These are phyloP conservation scores for Tuber magnatum DNA, from an alignment of 495 filamentous ascomycete genomes.

Conservation along the genomic window DNA sequence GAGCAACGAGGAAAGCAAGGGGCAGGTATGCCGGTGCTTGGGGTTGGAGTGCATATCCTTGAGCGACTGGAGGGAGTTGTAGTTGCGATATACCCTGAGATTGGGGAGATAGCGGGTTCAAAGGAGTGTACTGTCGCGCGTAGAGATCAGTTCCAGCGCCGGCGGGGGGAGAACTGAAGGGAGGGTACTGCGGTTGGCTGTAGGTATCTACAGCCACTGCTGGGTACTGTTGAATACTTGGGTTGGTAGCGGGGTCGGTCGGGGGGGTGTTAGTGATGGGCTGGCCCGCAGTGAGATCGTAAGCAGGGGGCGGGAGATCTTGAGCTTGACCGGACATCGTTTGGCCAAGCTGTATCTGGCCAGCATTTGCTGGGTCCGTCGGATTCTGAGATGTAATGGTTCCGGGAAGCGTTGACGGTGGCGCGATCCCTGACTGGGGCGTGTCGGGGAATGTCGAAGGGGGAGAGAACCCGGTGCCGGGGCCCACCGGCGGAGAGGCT, in stretches of 20 bases:
- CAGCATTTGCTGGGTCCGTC: background rate
- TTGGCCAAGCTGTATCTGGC: background rate
- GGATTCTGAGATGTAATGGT: background rate
- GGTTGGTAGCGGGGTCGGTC: background rate
- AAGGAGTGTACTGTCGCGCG: background rate
- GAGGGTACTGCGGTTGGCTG: background rate
- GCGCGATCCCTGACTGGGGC: background rate
- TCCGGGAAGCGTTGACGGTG: background rate
- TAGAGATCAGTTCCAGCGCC: background rate
- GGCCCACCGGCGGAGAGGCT: background rate
- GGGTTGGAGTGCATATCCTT: background rate
- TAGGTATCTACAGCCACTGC: background rate
- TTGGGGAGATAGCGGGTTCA: background rate
- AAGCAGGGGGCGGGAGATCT: background rate
- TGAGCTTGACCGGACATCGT: background rate
- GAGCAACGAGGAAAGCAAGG: background rate
- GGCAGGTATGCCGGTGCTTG: background rate
- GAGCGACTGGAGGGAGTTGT: background rate
- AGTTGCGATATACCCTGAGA: background rate
- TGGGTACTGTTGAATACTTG: background rate
- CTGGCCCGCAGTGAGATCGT: background rate
- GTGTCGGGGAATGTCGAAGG: background rate
- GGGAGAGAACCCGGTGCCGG: background rate
- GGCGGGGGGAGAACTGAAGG: background rate
- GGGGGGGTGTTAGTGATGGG: background rate